Base-by-base conservation (phyloP, 306 rosid genomes). In the Mimosa pudica region DNA sequence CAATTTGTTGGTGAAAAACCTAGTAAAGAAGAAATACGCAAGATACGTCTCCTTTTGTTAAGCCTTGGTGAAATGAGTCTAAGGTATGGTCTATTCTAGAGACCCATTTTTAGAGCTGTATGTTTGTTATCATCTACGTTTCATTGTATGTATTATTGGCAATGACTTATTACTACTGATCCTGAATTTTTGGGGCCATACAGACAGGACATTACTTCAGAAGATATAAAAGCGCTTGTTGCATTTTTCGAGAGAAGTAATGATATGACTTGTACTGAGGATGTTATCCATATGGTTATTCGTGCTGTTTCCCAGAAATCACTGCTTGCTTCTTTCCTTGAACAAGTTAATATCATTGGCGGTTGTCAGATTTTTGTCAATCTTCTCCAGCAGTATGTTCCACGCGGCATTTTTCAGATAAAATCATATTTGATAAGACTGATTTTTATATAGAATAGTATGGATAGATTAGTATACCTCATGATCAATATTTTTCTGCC, bases 1-100 rank as follows among this genome's bases (percentile, higher is more conserved):
- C 81, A 77, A 79, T 77, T 85, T 75, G 74, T 73, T 32, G 90
- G 89, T 74, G 90, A 86, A 87, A 91, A 88, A 58, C 98, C 92
- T 36, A 85, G 81, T 81, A 84, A 51, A 83, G 98, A 92, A 74
- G 98, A 95, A 89, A 90, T 90, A 75, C 97, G 83, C 52, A 95
- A 95, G 89, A 89, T 95, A 74, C 98, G 98, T 78, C 98, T 95
- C 75, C 92, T 95, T 81, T 87, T 95, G 84, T 89, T 95, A 79
- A 91, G 97, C 87, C 98, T 95, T 68, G 98, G 97, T 60, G 98
- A 95, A 88, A 92, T 95, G 98, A 90, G 97, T 87, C 97, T 95
- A 74, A 88, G 98, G 98, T 95, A 85, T 81, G 42, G 81, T 71
- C 42, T 81, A 72, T 76, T 36, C 66, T 77, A 5, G 54, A 49